Evolutionary conservation across 2,329 filamentous ascomycete species (phyloP), one percentile per base, ranked within the genome.

Genomic region (Beauveria asiatica): DNA sequence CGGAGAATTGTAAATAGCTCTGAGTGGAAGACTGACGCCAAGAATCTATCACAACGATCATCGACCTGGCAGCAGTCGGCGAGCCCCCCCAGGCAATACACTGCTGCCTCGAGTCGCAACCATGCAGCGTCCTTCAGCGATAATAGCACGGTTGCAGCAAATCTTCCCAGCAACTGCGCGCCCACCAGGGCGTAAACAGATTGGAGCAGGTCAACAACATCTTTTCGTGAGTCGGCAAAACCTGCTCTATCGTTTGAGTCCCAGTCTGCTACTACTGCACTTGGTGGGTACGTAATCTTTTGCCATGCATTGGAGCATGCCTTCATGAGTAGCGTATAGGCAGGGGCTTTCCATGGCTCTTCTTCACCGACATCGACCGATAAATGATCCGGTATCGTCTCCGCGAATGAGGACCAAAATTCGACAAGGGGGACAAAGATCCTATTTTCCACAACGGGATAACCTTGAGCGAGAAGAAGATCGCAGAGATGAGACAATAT

Each of bases 381-480:
- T 5, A 56, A n/a, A 21, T 42, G 55, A 68, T 85, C 88, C 62
- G 79, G 82, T 76, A 85, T 78, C 13, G 83, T 82, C 72, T 92
- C 89, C 6, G 89, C 83, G 69, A 87, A 91, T 1, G 83, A 86
- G 19, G 83, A 87, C 90, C 90, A 94, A 69, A 94, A 93, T 67
- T 94, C 89, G 16, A 93, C 79, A 1, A 86, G 83, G 1, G 85
- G 83, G 0, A 89, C 82, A 59, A 90, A 92, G 11, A 92, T 83
- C 64, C 84, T 85, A 67, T 94, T 88, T 59, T 93, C 89, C 4
- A 82, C 82, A 1, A 86, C 85, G 1, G 88, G 83, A 65, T 84
- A 81, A 1, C 89, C 89, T 13, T 84, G 77, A 13, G 85, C 82
- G 21, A 80, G 80, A 25, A 92, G 76, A 5, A 94, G 78, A 4